Evolutionary conservation across 768 basidiomycete genomes (phyloP).

Genomic region (Artomyces pyxidatus): DNA sequence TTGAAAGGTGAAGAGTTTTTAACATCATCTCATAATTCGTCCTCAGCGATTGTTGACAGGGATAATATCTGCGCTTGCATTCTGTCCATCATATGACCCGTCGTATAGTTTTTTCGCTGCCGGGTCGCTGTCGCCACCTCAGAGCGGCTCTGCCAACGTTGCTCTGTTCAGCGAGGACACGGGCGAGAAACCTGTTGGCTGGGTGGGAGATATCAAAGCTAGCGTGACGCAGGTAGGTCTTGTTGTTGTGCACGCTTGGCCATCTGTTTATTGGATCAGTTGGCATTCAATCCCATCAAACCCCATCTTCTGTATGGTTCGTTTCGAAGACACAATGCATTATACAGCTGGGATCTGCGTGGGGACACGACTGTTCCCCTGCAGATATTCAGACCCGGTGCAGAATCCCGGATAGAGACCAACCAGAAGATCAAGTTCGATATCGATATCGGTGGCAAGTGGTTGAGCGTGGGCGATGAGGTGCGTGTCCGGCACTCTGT

Average conservation of each 20-base stretch:
- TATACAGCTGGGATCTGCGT: slow-evolving; percentile 80
- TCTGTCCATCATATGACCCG: slow-evolving; percentile 50
- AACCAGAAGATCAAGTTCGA: slow-evolving; percentile 82
- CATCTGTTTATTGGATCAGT: slow-evolving; percentile 29
- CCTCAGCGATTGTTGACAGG: slow-evolving; percentile 30
- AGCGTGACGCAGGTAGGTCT: slow-evolving; percentile 47
- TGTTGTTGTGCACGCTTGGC: not conserved
- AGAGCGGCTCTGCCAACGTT: slow-evolving; percentile 42
- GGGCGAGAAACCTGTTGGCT: slow-evolving; percentile 45
- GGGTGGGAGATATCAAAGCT: slow-evolving; percentile 46
- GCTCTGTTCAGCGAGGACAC: slow-evolving; percentile 59
- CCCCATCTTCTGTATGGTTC: slow-evolving; percentile 74
- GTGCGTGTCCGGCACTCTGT: slow-evolving; percentile 31
- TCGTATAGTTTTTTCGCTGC: slow-evolving; percentile 66
- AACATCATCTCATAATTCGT: not conserved
- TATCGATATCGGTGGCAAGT: slow-evolving; percentile 58
- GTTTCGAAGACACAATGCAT: slow-evolving; percentile 53
- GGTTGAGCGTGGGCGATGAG: slow-evolving; percentile 60
- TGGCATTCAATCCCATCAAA: slow-evolving; percentile 67
- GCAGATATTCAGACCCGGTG: slow-evolving; percentile 24
- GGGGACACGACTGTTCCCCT: slow-evolving; percentile 39
- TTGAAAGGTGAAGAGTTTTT: slow-evolving; percentile 59
- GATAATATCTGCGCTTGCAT: slow-evolving; percentile 78
- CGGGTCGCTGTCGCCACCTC: slow-evolving; percentile 55
- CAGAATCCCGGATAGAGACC: slow-evolving; percentile 25